Conservation (phyloP, 78 protist genomes). For the Creolimax fragrantissima region DNA sequence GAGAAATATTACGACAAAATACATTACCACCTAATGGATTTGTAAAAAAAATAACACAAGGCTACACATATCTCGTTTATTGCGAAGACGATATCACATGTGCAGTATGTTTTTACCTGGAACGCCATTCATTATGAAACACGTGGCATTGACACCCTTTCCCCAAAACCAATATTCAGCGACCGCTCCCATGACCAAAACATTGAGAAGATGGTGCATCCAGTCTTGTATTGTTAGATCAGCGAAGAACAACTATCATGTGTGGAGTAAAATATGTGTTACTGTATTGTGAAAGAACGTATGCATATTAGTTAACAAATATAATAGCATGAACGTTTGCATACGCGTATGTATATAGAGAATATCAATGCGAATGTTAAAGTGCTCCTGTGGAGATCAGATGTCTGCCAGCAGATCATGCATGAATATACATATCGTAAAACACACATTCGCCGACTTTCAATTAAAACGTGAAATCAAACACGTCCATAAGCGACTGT, state of each 20-base stretch:
- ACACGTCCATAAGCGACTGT: no score
- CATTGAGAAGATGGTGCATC: constrained; percentile 13
- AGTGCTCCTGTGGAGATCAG: no score
- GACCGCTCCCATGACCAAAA: neutral
- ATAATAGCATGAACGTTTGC: neutral
- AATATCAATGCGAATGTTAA: no score
- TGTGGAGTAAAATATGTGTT: no score
- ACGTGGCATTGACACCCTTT: neutral
- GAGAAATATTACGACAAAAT: neutral
- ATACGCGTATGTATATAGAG: neutral
- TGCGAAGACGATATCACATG: neutral
- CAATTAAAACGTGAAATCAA: no score
- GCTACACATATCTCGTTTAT: neutral
- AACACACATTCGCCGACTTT: no score
- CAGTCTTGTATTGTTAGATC: neutral
- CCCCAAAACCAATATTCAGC: neutral
- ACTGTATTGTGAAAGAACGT: no score
- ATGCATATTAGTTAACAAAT: neutral
- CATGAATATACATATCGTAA: no score
- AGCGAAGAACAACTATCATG: neutral
- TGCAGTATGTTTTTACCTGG: neutral
- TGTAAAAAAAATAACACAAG: no score
- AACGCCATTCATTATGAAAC: constrained; percentile 4
- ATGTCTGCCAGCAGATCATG: no score
- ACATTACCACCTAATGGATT: neutral